These are phyloP conservation scores for Colletotrichum orchidophilum DNA, from an alignment of 2,329 filamentous ascomycete genomes.

Conservation along the genomic window DNA sequence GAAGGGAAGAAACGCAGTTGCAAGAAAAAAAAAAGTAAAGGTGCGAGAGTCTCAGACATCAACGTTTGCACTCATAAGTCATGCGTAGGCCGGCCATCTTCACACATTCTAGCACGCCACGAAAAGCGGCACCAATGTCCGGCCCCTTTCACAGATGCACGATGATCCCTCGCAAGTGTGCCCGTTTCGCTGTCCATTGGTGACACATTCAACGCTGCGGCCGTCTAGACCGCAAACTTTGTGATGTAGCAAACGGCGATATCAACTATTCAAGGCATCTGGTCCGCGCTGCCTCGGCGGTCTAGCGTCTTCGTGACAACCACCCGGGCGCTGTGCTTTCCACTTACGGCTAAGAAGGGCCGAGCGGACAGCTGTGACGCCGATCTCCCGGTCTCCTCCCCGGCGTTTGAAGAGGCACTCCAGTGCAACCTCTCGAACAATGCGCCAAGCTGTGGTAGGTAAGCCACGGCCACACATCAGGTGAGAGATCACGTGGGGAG, in stretches of 20 bases:
- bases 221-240: conserved; percentile 22
- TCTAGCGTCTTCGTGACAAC: conserved; percentile 14
- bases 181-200: conserved; percentile 25
- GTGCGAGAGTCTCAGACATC: conserved; percentile 18
- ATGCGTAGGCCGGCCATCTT: conserved; percentile 15
- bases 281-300: conserved; percentile 24
- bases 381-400: conserved; percentile 21
- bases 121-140: conserved; percentile 24
- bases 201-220: conserved; percentile 16
- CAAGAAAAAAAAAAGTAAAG: not conserved
- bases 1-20: not conserved
- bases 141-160: conserved; percentile 2
- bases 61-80: not conserved
- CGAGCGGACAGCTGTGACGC: conserved; percentile 29
- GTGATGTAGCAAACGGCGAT: conserved; percentile 27
- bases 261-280: conserved; percentile 26
- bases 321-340: conserved; percentile 25
- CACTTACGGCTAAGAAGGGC: conserved; percentile 19
- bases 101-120: conserved; percentile 12
- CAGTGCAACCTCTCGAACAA: conserved; percentile 9
- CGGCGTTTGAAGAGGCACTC: conserved; percentile 10
- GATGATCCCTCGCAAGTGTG: not conserved
- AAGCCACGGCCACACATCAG: not conserved
- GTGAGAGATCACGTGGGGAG: not conserved
- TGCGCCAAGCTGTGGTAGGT: not conserved